Conservation (phyloP, 306 rosid species). For the Lathyrus aphaca region DNA sequence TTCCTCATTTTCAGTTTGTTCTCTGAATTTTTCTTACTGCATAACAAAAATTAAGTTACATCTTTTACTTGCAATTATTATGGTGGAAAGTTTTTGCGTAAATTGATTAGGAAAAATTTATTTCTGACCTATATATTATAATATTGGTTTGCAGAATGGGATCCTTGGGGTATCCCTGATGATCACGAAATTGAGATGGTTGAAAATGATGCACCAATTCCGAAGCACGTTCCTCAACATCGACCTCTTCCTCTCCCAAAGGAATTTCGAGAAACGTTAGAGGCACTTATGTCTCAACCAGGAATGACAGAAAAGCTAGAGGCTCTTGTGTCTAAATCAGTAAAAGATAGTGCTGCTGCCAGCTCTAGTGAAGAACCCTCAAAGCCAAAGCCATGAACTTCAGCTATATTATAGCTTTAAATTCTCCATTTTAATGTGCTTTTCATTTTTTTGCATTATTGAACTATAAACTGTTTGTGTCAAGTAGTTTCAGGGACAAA, state of each 20-base stretch:
- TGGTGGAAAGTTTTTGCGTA: background rate
- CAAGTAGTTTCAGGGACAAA: conserved; percentile 31
- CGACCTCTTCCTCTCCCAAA: conserved; percentile 85
- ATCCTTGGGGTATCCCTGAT: conserved; percentile 92
- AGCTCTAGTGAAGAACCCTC: conserved; percentile 51
- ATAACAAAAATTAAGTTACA: background rate
- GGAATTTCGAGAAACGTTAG: conserved; percentile 67
- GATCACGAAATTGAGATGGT: conserved; percentile 83
- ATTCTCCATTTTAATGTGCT: conserved; percentile 34
- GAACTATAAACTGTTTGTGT: conserved; percentile 30
- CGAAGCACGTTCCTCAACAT: conserved; percentile 80
- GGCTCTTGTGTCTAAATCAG: background rate
- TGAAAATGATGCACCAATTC: conserved; percentile 90
- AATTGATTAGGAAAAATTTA: background rate
- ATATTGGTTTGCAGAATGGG: conserved; percentile 71
- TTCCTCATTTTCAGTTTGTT: no score
- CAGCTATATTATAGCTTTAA: conserved; percentile 26
- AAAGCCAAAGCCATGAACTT: conserved; percentile 53
- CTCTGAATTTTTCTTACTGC: no score
- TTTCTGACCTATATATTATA: background rate
- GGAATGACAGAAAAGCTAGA: conserved; percentile 1
- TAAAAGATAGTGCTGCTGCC: conserved; percentile 25
- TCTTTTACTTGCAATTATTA: background rate
- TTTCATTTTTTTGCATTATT: conserved; percentile 8
- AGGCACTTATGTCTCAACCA: conserved; percentile 35